Conservation (phyloP, 2,329 filamentous ascomycete genomes). For the Raffaelea arxii region DNA sequence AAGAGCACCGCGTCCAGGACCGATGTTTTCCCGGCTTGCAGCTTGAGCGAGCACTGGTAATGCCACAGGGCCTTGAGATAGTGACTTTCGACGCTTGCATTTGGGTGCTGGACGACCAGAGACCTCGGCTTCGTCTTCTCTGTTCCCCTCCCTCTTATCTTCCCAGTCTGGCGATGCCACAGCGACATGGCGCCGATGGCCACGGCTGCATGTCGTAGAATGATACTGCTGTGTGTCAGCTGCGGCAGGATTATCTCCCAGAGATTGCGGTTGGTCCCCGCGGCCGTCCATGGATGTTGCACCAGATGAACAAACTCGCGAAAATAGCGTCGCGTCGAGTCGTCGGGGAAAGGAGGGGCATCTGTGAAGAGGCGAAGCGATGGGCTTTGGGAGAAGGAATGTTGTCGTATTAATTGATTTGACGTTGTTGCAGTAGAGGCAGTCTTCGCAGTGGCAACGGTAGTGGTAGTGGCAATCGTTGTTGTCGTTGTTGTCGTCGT, state of each 20-base stretch:
- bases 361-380: not conserved
- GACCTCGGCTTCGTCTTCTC: too few species aligned
- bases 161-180: slow-evolving; percentile 3
- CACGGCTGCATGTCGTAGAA: slow-evolving; percentile 24
- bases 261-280: slow-evolving; percentile 19
- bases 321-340: slow-evolving; percentile 14
- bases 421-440: too few species aligned
- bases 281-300: slow-evolving; percentile 11
- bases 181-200: slow-evolving; percentile 21
- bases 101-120: not conserved
- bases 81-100: slow-evolving; percentile 8
- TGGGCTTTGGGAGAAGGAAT: too few species aligned
- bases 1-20: slow-evolving; percentile 22
- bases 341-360: slow-evolving; percentile 4
- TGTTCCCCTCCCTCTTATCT: too few species aligned
- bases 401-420: too few species aligned
- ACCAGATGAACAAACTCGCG: slow-evolving; percentile 12
- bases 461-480: not conserved
- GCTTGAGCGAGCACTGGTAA: slow-evolving; percentile 23
- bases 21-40: slow-evolving; percentile 18
- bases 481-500: not conserved
- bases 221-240: slow-evolving; percentile 20
- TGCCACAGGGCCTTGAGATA: slow-evolving; percentile 20
- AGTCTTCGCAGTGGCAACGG: too few species aligned
- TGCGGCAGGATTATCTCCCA: slow-evolving; percentile 23